Evolutionary conservation across 2,329 filamentous ascomycete genomes (phyloP).

Genomic region (Venturia nashicola): DNA sequence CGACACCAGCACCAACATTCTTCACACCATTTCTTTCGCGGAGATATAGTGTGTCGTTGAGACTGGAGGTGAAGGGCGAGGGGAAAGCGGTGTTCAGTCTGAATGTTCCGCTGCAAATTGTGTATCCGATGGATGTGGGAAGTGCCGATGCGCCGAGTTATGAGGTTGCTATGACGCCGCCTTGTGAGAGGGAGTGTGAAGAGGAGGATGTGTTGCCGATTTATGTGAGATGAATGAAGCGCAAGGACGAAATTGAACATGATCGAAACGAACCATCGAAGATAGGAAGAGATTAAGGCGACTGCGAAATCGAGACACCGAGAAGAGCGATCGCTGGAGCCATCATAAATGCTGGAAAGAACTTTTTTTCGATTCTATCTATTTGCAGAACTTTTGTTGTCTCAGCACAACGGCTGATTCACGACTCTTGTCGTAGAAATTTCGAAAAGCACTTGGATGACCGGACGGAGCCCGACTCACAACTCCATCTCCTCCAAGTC

Average conservation of each 20-base stretch:
- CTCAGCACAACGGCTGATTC: not conserved
- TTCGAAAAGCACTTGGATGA: not conserved
- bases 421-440: not conserved
- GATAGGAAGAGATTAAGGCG: no score
- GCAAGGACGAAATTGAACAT: not conserved
- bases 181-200: not conserved
- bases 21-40: conserved; percentile 6
- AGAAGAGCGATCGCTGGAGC: not conserved
- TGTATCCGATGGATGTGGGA: conserved; percentile 6
- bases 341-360: not conserved
- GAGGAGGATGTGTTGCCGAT: not conserved
- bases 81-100: conserved; percentile 4
- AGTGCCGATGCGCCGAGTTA: conserved; percentile 3
- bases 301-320: no score
- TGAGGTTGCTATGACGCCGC: conserved; percentile 5
- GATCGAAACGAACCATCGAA: not conserved
- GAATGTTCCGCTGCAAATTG: conserved; percentile 9
- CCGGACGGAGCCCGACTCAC: not conserved
- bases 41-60: conserved; percentile 5
- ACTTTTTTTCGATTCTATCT: not conserved
- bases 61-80: conserved; percentile 8
- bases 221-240: conserved; percentile 5
- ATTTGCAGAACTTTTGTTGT: not conserved
- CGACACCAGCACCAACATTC: conserved; percentile 8
- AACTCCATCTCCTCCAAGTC: not conserved